Conservation (phyloP, 331 rosid species). For the Dryas integrifolia region DNA sequence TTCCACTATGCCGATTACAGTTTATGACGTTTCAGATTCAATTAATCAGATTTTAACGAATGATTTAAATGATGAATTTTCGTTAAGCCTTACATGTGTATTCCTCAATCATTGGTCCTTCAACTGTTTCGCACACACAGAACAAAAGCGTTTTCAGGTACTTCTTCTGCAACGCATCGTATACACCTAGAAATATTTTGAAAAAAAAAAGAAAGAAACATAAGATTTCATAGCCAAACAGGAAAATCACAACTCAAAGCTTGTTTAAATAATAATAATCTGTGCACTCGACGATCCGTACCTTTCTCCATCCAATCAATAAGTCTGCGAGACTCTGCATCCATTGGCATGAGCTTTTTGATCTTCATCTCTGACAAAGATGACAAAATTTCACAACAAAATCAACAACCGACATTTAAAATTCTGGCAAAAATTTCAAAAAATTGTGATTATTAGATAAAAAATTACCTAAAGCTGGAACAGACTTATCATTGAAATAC, state of each 20-base stretch:
- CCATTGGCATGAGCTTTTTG: conserved; percentile 82
- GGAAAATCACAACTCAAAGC: not conserved
- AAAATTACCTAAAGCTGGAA: conserved; percentile 79
- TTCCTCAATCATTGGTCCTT: conserved; percentile 98
- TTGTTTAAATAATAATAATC: not conserved
- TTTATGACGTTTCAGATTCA: too few species aligned
- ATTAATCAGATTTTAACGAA: not conserved
- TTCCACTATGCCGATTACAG: too few species aligned
- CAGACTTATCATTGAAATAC: conserved; percentile 87
- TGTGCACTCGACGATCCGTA: conserved; percentile 16
- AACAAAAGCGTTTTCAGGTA: conserved; percentile 83
- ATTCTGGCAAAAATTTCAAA: conserved; percentile 10
- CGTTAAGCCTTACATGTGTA: conserved; percentile 67
- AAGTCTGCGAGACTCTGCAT: conserved; percentile 80
- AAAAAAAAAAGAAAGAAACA: not conserved
- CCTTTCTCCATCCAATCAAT: conserved; percentile 99
- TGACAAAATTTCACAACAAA: conserved; percentile 18
- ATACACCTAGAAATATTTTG: conserved; percentile 57
- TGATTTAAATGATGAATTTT: conserved; percentile 1
- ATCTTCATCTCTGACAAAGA: conserved; percentile 84
- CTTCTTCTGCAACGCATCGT: conserved; percentile 84
- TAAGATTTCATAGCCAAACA: conserved; percentile 19
- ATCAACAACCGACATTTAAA: conserved; percentile 11
- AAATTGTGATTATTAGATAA: not conserved
- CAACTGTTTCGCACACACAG: conserved; percentile 75